phyloP scores from a whole-genome alignment of 176 grass and related monocot species.

The Lolium rigidum region DNA sequence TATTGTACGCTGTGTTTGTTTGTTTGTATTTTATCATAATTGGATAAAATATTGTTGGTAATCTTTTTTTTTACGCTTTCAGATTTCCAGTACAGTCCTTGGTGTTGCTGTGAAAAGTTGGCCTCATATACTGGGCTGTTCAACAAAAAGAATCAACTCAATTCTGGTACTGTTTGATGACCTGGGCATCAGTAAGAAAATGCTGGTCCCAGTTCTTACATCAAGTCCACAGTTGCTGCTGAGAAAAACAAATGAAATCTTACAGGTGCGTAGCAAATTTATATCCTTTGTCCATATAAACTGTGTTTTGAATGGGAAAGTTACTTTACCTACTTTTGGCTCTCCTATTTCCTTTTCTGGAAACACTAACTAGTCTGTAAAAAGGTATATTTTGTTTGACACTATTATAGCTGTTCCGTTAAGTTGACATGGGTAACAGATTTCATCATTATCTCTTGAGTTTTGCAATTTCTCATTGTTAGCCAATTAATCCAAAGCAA shows the following conservation, averaged over 20 bases:
- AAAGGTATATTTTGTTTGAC: slow-evolving; percentile 2
- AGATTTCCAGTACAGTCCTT: slow-evolving; percentile 36
- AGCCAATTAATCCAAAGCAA: background rate
- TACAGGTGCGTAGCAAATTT: slow-evolving; percentile 54
- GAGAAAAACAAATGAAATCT: slow-evolving; percentile 75
- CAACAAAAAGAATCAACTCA: slow-evolving; percentile 67
- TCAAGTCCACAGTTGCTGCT: slow-evolving; percentile 91
- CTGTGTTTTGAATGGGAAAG: slow-evolving; percentile 14
- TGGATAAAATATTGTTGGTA: slow-evolving; percentile 5
- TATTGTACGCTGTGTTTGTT: background rate
- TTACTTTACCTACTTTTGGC: slow-evolving; percentile 23
- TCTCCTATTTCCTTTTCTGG: background rate
- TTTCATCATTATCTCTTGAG: background rate
- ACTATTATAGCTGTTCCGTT: background rate
- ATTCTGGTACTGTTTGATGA: slow-evolving; percentile 66
- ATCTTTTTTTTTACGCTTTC: background rate
- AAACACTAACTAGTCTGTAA: background rate
- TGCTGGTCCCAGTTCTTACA: slow-evolving; percentile 74
- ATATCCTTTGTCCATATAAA: slow-evolving; percentile 3
- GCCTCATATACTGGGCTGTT: slow-evolving; percentile 88
- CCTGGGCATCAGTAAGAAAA: slow-evolving; percentile 73
- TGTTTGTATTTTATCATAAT: slow-evolving; percentile 10
- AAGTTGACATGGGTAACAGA: background rate
- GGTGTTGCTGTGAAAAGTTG: slow-evolving; percentile 71
- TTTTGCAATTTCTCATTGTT: slow-evolving; percentile 23